phyloP scores from a whole-genome alignment of 2,329 filamentous ascomycete genomes.

The Epichloe sylvatica region DNA sequence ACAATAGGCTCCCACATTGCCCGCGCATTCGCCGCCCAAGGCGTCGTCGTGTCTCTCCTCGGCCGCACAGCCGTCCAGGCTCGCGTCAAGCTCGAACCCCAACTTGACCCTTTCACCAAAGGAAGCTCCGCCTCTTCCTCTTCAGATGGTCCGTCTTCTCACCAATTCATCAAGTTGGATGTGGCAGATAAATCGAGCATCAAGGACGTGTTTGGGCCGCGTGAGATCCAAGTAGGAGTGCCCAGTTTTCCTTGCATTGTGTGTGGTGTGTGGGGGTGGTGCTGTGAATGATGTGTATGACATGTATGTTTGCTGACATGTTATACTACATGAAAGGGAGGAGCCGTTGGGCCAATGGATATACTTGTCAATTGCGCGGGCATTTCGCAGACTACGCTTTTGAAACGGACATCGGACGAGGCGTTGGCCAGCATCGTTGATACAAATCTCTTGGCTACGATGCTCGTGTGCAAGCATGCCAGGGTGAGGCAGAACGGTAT shows the following conservation, averaged over 20 bases:
- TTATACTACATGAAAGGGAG: background rate
- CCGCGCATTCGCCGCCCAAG: constrained; percentile 46
- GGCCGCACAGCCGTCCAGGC: constrained; percentile 40
- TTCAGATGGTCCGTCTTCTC: constrained; percentile 11
- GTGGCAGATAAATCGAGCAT: constrained; percentile 16
- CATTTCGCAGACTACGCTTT: constrained; percentile 48
- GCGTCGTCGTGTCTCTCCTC: constrained; percentile 46
- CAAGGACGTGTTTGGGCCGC: constrained; percentile 15
- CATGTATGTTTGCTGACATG: too few species aligned
- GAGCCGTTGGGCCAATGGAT: constrained; percentile 25
- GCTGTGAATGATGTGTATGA: background rate
- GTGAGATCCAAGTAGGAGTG: background rate
- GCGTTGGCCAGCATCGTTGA: constrained; percentile 45
- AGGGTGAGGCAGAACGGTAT: constrained; percentile 20
- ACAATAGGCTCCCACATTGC: constrained; percentile 59
- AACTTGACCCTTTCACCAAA: constrained; percentile 14
- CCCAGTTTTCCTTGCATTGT: background rate
- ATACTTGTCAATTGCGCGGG: constrained; percentile 73
- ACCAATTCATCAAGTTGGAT: constrained; percentile 24
- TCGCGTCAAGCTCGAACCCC: constrained; percentile 23
- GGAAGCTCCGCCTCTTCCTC: constrained; percentile 1
- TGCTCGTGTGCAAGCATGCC: constrained; percentile 43
- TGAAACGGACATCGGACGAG: constrained; percentile 38
- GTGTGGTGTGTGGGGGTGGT: background rate
- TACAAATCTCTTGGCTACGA: constrained; percentile 57